Base-by-base conservation (phyloP, 1,284 basidiomycete genomes). In the Phlebopus sp. region DNA sequence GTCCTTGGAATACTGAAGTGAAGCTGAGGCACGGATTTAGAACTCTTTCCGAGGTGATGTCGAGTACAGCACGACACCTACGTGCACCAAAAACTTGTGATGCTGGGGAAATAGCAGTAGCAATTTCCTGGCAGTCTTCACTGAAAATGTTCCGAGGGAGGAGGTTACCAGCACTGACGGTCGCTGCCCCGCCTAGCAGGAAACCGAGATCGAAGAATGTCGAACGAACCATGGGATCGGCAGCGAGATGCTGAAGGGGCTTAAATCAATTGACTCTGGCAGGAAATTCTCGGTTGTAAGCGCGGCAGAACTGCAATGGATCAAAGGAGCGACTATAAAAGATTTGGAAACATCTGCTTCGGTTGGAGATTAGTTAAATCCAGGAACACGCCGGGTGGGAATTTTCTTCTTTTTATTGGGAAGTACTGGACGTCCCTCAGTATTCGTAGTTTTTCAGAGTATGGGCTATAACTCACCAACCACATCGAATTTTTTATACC, bases 1-100 rank as follows among this genome's bases (percentile, higher is more conserved):
- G 34, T 75, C 78, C 10, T 62, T 55, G 0, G 4, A 11, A 42
- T 76, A 81, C 4, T 59, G 34, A 1, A 13, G 0, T 1, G 54
- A 54, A 4, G 23, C 62, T 57, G 18, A 25, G 19, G 21, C n/a
- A 2, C 21, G 27, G 3, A 14, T 34, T 11, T 35, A 30, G 1
- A 9, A 5, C 7, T 25, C n/a, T 4, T 10, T 7, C 8, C 6
- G n/a, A n/a, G n/a, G n/a, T 0, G 30, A n/a, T 11, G 13, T 13
- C 17, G 30, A 42, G 11, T 4, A 7, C 32, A 21, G 18, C 23
- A 18, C 42, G 15, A 10, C 9, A 49, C 57, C 41, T 45, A 68
- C 65, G 51, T 0, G 59, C 54, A 37, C 49, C 64, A 38, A 54
- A 62, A 29, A 69, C 55, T 0, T 50, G 38, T 7, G 68, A 66